These are phyloP conservation scores for Trypanosoma boissoni DNA, from an alignment of 208 protist species.

Conservation along the genomic window DNA sequence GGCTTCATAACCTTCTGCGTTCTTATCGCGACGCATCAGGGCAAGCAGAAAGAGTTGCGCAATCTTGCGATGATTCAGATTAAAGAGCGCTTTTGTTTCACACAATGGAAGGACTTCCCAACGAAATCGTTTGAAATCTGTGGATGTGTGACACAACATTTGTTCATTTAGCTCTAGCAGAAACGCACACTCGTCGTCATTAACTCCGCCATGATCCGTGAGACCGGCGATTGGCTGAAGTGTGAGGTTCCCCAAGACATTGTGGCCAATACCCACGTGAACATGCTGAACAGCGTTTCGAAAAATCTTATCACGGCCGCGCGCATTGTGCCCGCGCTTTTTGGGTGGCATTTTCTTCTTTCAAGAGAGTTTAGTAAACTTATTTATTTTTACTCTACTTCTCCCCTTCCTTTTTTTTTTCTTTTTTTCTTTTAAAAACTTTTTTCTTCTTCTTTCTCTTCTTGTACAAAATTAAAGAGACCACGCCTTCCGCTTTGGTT, in stretches of 20 bases:
- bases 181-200: conserved; percentile 45
- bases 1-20: conserved; percentile 74
- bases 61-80: conserved; percentile 69
- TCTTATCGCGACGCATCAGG: conserved; percentile 50
- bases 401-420: background rate
- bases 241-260: conserved; percentile 71
- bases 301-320: conserved; percentile 78
- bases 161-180: conserved; percentile 81
- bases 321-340: conserved; percentile 60
- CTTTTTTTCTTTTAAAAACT: background rate
- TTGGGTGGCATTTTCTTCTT: conserved; percentile 75
- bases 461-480: too few species aligned
- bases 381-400: background rate
- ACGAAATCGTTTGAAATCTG: conserved; percentile 86
- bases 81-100: conserved; percentile 64
- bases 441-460: background rate
- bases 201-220: background rate
- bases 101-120: conserved; percentile 74
- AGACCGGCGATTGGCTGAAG: conserved; percentile 50
- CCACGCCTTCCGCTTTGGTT: too few species aligned
- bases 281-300: conserved; percentile 86
- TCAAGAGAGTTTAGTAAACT: too few species aligned
- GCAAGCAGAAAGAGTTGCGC: conserved; percentile 64
- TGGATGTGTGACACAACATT: conserved; percentile 68
- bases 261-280: conserved; percentile 83